Base-by-base conservation (phyloP, 352 stramenopile genomes). In the Thalassiosira gravida region DNA sequence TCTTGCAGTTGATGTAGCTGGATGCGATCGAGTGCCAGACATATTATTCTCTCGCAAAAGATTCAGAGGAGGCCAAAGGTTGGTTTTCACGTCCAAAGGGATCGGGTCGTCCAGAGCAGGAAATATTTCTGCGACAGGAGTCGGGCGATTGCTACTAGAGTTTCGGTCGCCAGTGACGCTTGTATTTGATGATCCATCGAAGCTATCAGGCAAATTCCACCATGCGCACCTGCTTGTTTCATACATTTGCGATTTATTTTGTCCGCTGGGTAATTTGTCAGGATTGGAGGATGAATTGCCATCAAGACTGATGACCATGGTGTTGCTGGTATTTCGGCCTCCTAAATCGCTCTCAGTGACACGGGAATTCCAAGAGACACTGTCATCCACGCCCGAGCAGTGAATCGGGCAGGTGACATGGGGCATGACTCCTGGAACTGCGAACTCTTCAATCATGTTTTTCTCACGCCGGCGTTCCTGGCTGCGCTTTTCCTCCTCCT, bases 341-440 rank as follows among this genome's bases (percentile, higher is more conserved):
- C 22, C 59, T 25, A 25, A 53, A 52, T 81, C 70, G 6, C 24
- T 69, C 22, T 50, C 73, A 1, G 30, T 20, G 46, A 55, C 61
- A 22, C 80, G 64, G 1, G 85, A 86, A 70, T 91, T 92, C 87
- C 87, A 95, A 58, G 74, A 87, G 20, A 89, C 77, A 70, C 83
- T 89, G 69, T 95, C 90, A 64, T 95, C 85, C 0, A 88, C 83
- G 67, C 85, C 67, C 13, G 74, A 74, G 37, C 84, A 82, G 35
- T 87, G 76, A 71, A 85, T 90, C 1, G 90, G 90, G 73, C 90
- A 95, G 30, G 77, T 68, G 25, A 93, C 27, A 32, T 82, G 49
- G 13, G 82, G 79, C 82, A 95, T 92, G 7, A 95, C 77, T 53
- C 92, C 87, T 42, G 90, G 90, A 5, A 85, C 75, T 35, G 82